These are phyloP conservation scores for Botrytis pseudocinerea DNA, from an alignment of 2,329 filamentous ascomycete genomes.

Conservation along the genomic window DNA sequence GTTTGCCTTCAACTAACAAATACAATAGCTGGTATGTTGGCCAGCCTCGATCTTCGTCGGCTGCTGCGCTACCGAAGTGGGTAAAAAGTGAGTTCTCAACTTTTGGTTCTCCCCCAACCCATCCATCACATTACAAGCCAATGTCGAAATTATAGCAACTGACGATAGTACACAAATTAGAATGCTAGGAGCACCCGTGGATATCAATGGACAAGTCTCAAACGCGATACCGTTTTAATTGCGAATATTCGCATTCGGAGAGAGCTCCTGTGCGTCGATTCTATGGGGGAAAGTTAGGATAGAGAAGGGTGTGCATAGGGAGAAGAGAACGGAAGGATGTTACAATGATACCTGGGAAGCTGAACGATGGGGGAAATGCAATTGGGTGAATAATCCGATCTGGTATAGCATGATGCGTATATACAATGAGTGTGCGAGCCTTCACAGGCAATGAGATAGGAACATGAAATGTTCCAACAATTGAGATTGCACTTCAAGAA, in stretches of 20 bases:
- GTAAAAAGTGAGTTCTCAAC: constrained; percentile 49
- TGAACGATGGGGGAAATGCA: not conserved
- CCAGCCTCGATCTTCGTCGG: constrained; percentile 56
- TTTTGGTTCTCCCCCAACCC: not conserved
- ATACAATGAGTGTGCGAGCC: not conserved
- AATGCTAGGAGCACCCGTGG: constrained; percentile 53
- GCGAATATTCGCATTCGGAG: constrained; percentile 23
- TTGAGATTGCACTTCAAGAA: not conserved
- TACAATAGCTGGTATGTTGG: constrained; percentile 53
- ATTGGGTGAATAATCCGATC: not conserved
- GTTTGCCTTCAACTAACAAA: not conserved
- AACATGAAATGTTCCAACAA: not conserved
- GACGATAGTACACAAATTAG: constrained; percentile 39
- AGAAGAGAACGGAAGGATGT: not conserved
- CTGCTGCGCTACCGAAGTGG: constrained; percentile 55
- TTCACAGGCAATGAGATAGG: not conserved
- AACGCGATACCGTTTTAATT: constrained; percentile 51
- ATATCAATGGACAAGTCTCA: constrained; percentile 51
- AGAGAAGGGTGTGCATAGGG: not conserved
- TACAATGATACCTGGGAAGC: not conserved
- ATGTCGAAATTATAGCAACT: not conserved
- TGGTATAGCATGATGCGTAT: not conserved
- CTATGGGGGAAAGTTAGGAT: not conserved
- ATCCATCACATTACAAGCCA: not conserved
- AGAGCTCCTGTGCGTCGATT: constrained; percentile 43